Base-by-base conservation (phyloP, 2,329 filamentous ascomycete genomes). In the Ophiostoma sp. region DNA sequence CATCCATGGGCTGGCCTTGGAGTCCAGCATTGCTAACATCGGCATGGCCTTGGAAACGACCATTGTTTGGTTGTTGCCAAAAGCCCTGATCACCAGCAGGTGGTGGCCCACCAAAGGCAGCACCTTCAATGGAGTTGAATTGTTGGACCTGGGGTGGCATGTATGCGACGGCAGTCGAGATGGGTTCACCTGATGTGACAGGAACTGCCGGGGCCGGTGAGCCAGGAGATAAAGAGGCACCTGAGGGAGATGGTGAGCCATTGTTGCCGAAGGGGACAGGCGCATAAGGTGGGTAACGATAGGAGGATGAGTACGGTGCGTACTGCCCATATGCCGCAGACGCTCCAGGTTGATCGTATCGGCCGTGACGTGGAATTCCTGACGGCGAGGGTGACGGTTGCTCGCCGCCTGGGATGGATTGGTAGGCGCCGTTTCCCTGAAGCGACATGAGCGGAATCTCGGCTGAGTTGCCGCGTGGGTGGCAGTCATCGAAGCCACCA, bases 201-300 rank as follows among this genome's bases (percentile, higher is more conserved):
- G 70, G 70, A 9, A 64, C 25, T n/a, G 39, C 61, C 1, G 70
- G 57, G 3, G 36, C 59, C 2, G 70, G 70, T 12, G 45, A 42
- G n/a, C 71, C 33, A 5, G 64, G 71, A 25, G 71, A 70, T 8
- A 63, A 12, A 1, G 71, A 73, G 9, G 64, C 71, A 9, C 39
- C 52, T 9, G 71, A 52, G 12, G 42, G 64, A 15, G 42, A 11
- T 6, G 71, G 64, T 5, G 71, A 73, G 64, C 42, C 64, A 28
- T 28, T 22, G 17, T 64, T 36, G n/a, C 45, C 63, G n/a, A 25
- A 48, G 4, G 28, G 22, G 22, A 25, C 50, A 9, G 70, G 28
- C 1, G 28, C 42, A 31, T 64, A 42, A 1, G 71, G 19, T 12
- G 50, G 12, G 19, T 66, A 48, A 9, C 36, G 61, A 22, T 68